Conservation (phyloP, 768 basidiomycete species). For the Chiua virens region DNA sequence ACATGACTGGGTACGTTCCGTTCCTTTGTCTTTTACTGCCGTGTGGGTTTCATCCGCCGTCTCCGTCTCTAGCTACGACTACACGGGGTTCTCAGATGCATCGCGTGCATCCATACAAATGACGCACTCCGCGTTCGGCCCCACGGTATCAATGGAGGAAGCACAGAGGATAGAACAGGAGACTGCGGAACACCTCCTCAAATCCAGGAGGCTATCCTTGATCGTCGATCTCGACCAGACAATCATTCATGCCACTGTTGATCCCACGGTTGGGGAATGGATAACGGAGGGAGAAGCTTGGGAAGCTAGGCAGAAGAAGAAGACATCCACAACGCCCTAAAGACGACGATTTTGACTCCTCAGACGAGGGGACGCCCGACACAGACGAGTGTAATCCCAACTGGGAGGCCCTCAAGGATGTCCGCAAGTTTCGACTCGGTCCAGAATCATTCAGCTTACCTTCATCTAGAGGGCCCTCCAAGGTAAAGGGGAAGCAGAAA, state of each 20-base stretch:
- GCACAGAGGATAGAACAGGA: constrained; percentile 86
- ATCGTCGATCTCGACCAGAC: constrained; percentile 99
- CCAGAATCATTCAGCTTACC: constrained; percentile 67
- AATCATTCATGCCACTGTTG: constrained; percentile 97
- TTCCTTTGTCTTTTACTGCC: constrained; percentile 1
- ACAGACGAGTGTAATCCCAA: constrained; percentile 85
- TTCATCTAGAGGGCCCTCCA: constrained; percentile 38
- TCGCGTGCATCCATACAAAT: constrained; percentile 89
- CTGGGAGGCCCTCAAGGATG: constrained; percentile 88
- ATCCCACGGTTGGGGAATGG: constrained; percentile 99
- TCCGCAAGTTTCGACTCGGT: constrained; percentile 82
- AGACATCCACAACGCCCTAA: constrained; percentile 36
- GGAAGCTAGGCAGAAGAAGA: constrained; percentile 59
- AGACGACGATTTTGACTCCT: constrained; percentile 30
- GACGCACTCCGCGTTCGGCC: constrained; percentile 90
- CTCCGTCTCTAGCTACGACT: constrained; percentile 58
- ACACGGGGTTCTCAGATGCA: constrained; percentile 84
- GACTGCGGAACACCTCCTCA: constrained; percentile 75
- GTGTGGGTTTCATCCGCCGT: constrained; percentile 13
- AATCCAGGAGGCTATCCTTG: constrained; percentile 78
- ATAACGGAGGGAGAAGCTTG: constrained; percentile 81
- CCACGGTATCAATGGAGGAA: constrained; percentile 90
- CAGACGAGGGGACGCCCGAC: constrained; percentile 40
- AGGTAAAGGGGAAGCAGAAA: constrained; percentile 60
- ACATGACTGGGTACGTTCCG: constrained; percentile 78